Evolutionary conservation across 83 land plant genomes (phyloP).

Genomic region (Diphasiastrum complanatum): DNA sequence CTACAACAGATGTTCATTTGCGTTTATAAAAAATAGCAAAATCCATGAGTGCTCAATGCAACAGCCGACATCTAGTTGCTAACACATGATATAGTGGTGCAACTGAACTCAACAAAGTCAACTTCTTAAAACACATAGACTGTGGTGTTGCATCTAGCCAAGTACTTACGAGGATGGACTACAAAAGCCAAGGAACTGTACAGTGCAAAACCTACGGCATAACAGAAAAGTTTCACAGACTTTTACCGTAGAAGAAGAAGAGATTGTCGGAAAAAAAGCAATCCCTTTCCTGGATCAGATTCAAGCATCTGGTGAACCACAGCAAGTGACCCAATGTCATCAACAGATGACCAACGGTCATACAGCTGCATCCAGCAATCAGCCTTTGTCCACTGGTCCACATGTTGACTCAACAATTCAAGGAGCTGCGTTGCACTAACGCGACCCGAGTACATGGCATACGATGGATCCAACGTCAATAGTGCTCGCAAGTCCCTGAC

Average conservation of each 20-base stretch:
- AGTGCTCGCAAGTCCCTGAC: constrained; percentile 67
- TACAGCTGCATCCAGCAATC: constrained; percentile 98
- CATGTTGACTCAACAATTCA: constrained; percentile 46
- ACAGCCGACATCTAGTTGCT: too few relatives aligned
- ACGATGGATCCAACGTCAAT: constrained; percentile 70
- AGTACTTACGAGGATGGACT: too few relatives aligned
- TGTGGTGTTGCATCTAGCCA: too few relatives aligned
- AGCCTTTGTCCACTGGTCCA: constrained; percentile 66
- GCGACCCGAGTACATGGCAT: constrained; percentile 70
- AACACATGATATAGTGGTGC: too few relatives aligned
- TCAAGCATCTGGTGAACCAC: constrained; percentile 94
- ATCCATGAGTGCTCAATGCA: too few relatives aligned
- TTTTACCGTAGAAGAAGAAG: constrained; percentile 69
- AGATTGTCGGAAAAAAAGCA: constrained; percentile 76
- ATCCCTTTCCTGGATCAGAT: constrained; percentile 69
- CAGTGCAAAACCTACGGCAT: not conserved
- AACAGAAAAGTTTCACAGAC: not conserved
- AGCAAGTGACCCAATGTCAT: constrained; percentile 92
- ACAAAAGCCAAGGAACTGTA: too few relatives aligned
- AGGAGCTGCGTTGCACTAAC: constrained; percentile 63
- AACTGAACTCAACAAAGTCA: too few relatives aligned
- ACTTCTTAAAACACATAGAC: too few relatives aligned
- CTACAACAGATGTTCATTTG: too few relatives aligned
- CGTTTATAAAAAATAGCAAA: too few relatives aligned
- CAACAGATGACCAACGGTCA: constrained; percentile 94